Percentiles rank a stretch among this genome's conserved stretches.
Evolutionary conservation across 1,284 basidiomycete genomes (phyloP).

Genomic region (Ustilago tritici): DNA sequence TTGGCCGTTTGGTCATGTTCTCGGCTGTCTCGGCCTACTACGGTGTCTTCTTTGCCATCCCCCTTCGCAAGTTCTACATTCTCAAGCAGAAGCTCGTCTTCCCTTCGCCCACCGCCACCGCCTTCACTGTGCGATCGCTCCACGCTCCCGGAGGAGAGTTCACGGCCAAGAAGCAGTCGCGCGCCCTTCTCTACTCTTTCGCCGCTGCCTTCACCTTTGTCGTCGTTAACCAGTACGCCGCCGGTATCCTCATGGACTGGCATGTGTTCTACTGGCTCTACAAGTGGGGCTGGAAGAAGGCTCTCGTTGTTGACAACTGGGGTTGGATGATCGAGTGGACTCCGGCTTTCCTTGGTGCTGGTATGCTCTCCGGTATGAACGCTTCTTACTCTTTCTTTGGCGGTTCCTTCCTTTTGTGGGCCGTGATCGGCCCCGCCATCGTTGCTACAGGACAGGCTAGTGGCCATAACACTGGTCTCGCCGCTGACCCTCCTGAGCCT

Average conservation of each 20-base stretch:
- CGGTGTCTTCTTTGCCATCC: constrained; percentile 78
- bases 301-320: constrained; percentile 75
- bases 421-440: constrained; percentile 76
- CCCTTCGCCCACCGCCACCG: constrained; percentile 79
- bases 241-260: constrained; percentile 77
- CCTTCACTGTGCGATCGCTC: constrained; percentile 77
- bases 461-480: constrained; percentile 30
- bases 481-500: constrained; percentile 26
- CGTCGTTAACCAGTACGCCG: constrained; percentile 76
- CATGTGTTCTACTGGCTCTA: constrained; percentile 75
- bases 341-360: constrained; percentile 78
- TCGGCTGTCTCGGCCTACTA: constrained; percentile 76
- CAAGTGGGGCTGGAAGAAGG: constrained; percentile 75
- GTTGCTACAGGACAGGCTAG: constrained; percentile 68
- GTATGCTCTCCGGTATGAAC: constrained; percentile 78
- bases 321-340: constrained; percentile 72
- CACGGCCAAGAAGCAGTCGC: constrained; percentile 75
- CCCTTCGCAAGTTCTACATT: constrained; percentile 77
- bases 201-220: constrained; percentile 73
- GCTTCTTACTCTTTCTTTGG: constrained; percentile 77
- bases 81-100: constrained; percentile 78
- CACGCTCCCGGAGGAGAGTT: constrained; percentile 71
- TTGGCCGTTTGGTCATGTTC: constrained; percentile 72
- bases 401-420: constrained; percentile 76
- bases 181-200: constrained; percentile 74